These are phyloP conservation scores for Trichosporon asahii DNA, from an alignment of 1,284 basidiomycete genomes.

Conservation along the genomic window DNA sequence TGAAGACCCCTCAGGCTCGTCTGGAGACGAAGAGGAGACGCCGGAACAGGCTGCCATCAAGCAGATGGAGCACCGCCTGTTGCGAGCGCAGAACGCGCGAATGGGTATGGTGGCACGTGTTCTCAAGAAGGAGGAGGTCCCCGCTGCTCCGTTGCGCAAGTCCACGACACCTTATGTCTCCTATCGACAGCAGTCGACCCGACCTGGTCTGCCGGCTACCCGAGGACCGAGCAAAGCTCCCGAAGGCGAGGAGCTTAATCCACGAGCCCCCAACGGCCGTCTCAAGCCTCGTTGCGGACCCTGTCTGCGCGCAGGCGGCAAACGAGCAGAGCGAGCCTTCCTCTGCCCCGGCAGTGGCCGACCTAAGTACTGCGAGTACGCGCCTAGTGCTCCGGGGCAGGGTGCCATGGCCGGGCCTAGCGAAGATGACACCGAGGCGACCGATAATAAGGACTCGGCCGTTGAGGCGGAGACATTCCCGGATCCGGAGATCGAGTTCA, in stretches of 20 bases:
- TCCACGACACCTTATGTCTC: background rate
- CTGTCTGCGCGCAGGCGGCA: background rate
- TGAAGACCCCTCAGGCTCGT: background rate
- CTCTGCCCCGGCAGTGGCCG: conserved; percentile 14
- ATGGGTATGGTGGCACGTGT: background rate
- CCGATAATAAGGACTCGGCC: background rate
- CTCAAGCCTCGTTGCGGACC: conserved; percentile 4
- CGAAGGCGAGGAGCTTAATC: background rate
- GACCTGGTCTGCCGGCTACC: background rate
- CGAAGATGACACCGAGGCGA: background rate
- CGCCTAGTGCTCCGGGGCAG: background rate
- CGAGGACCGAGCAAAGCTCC: background rate
- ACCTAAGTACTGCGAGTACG: background rate
- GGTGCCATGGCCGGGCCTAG: background rate
- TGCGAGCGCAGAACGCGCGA: background rate
- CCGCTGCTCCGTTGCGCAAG: conserved; percentile 1
- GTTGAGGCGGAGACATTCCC: background rate
- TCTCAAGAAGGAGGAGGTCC: background rate
- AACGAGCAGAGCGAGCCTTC: conserved; percentile 10
- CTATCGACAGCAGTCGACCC: background rate
- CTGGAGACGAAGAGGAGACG: background rate
- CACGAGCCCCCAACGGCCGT: background rate
- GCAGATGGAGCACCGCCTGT: conserved; percentile 7
- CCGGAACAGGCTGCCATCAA: conserved; percentile 4
- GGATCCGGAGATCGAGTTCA: background rate